Conservation (phyloP, 1,139 yeast species). For the Geotrichum europaeum region DNA sequence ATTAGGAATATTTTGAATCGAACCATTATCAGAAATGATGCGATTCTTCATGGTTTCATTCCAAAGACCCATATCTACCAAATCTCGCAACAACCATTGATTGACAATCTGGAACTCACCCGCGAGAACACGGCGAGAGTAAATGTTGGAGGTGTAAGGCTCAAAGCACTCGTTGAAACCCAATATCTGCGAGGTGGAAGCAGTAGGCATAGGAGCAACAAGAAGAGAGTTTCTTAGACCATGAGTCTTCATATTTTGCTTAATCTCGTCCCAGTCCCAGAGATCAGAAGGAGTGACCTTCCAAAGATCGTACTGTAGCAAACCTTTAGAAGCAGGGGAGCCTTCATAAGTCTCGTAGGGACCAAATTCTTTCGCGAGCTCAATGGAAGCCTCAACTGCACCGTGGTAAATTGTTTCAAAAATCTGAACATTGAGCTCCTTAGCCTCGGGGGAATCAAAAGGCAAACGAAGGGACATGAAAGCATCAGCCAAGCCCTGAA, state of each 20-base stretch:
- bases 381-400: slow-evolving; percentile 63
- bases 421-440: slow-evolving; percentile 54
- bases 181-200: slow-evolving; percentile 73
- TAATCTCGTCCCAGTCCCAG: slow-evolving; percentile 60
- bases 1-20: slow-evolving; percentile 60
- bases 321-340: slow-evolving; percentile 67
- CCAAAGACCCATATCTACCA: slow-evolving; percentile 70
- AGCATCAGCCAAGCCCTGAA: slow-evolving; percentile 73
- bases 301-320: slow-evolving; percentile 70
- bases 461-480: slow-evolving; percentile 60
- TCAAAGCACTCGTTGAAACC: slow-evolving; percentile 80
- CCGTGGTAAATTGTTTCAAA: slow-evolving; percentile 82
- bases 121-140: slow-evolving; percentile 64
- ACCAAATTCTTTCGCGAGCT: slow-evolving; percentile 54
- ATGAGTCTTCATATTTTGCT: slow-evolving; percentile 43
- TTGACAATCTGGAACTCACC: slow-evolving; percentile 78
- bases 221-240: slow-evolving; percentile 69
- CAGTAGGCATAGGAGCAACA: slow-evolving; percentile 84
- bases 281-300: slow-evolving; percentile 50
- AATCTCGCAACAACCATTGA: slow-evolving; percentile 61
- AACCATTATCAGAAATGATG: slow-evolving; percentile 67
- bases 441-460: slow-evolving; percentile 60
- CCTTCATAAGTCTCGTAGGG: slow-evolving; percentile 56
- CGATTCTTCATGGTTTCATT: slow-evolving; percentile 59
- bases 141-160: slow-evolving; percentile 72